A percentile compares a stretch with the other conserved stretches of the same genome.
These are phyloP conservation scores for Corylus heterophylla DNA, from an alignment of 306 rosid species.

Conservation along the genomic window DNA sequence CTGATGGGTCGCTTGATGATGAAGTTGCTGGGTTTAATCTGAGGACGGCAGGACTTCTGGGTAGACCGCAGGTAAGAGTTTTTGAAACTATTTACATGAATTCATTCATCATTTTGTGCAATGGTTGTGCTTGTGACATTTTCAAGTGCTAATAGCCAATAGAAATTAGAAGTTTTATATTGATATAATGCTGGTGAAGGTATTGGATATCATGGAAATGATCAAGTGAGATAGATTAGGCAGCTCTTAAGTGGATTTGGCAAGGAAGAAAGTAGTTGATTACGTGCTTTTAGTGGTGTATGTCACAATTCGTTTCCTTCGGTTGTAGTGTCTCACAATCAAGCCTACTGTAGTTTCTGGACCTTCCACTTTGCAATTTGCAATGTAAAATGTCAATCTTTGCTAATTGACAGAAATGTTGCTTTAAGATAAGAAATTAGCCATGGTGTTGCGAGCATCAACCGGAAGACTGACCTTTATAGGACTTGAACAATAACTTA, in stretches of 20 bases:
- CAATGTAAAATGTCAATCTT: neutral
- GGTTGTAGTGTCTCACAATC: neutral
- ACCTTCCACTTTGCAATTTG: neutral
- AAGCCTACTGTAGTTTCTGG: neutral
- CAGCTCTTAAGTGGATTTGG: neutral
- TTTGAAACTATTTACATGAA: neutral
- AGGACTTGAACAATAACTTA: neutral
- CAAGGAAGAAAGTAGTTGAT: neutral
- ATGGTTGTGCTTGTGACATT: neutral
- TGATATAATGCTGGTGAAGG: neutral
- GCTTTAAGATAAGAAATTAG: neutral
- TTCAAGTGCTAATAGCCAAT: neutral
- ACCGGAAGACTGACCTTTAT: neutral
- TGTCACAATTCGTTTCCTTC: neutral
- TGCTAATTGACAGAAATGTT: neutral
- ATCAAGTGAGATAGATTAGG: neutral
- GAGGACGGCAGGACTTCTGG: constrained; percentile 62
- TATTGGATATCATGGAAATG: neutral
- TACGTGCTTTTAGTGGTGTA: neutral
- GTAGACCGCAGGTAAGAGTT: constrained; percentile 76
- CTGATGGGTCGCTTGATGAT: constrained; percentile 59
- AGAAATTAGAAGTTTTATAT: neutral
- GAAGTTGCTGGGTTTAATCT: constrained; percentile 65
- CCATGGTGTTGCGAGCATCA: neutral
- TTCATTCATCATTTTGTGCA: neutral